A percentile compares a stretch with the other conserved stretches of the same genome.
phyloP scores from a whole-genome alignment of 352 stramenopile genomes.

The Pythium chondricola region DNA sequence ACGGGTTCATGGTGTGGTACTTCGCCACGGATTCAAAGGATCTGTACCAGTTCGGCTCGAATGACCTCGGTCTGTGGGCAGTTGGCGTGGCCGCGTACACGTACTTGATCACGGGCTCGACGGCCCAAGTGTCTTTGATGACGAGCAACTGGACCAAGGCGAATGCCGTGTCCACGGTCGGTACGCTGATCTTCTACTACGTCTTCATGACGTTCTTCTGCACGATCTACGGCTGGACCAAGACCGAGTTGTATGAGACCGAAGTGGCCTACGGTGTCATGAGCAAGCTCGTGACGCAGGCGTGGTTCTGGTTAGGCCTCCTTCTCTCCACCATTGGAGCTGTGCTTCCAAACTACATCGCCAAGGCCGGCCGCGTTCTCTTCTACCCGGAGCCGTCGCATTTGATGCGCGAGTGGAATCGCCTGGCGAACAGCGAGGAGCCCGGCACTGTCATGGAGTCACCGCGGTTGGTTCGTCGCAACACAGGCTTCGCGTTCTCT shows the following conservation, averaged over 20 bases:
- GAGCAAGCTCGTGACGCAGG: conserved; percentile 41
- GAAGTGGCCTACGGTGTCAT: conserved; percentile 64
- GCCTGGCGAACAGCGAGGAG: conserved; percentile 72
- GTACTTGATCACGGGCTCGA: conserved; percentile 84
- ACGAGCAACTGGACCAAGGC: conserved; percentile 85
- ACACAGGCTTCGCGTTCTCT: conserved; percentile 86
- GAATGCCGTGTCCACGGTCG: conserved; percentile 68
- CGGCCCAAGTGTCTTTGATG: conserved; percentile 79
- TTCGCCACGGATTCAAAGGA: conserved; percentile 46
- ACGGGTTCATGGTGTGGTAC: conserved; percentile 82
- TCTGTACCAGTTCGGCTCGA: conserved; percentile 51
- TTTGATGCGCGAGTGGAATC: conserved; percentile 88
- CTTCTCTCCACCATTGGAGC: conserved; percentile 46
- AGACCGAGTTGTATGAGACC: conserved; percentile 76
- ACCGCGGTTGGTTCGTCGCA: conserved; percentile 71
- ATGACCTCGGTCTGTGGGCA: conserved; percentile 75
- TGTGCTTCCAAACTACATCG: conserved; percentile 83
- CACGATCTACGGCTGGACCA: conserved; percentile 66
- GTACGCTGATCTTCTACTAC: conserved; percentile 84
- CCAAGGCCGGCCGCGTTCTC: conserved; percentile 75
- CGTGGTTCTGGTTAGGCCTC: conserved; percentile 87
- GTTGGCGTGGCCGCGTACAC: conserved; percentile 78
- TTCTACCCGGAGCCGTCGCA: conserved; percentile 88
- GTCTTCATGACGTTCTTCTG: conserved; percentile 84
- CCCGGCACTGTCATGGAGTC: conserved; percentile 48